These are phyloP conservation scores for Tricholoma furcatifolium DNA, from an alignment of 768 basidiomycete species.

Conservation along the genomic window DNA sequence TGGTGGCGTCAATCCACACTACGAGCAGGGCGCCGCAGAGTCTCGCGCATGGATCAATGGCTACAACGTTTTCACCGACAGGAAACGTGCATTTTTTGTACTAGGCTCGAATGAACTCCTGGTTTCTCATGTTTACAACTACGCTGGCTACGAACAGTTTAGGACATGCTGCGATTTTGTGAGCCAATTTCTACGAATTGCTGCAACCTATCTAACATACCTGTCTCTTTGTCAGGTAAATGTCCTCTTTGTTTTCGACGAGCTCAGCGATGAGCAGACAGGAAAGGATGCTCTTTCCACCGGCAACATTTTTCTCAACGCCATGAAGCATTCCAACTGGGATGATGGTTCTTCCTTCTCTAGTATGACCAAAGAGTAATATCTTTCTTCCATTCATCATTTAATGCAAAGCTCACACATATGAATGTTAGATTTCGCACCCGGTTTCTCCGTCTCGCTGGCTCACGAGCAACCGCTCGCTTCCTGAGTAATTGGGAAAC, in stretches of 20 bases:
- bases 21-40: conserved; percentile 51
- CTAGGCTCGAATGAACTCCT: conserved; percentile 62
- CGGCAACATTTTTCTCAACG: conserved; percentile 50
- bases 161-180: conserved; percentile 64
- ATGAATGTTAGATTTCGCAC: conserved; percentile 46
- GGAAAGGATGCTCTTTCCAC: conserved; percentile 53
- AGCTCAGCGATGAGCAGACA: conserved; percentile 66
- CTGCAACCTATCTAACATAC: conserved; percentile 1
- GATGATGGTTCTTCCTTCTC: conserved; percentile 57
- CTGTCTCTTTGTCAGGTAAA: conserved; percentile 39
- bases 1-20: conserved; percentile 55
- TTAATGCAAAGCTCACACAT: conserved; percentile 1
- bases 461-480: conserved; percentile 46
- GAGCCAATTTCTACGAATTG: conserved; percentile 19
- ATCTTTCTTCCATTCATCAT: neutral
- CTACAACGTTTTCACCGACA: conserved; percentile 56
- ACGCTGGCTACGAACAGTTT: conserved; percentile 54
- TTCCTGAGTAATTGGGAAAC: conserved; percentile 52
- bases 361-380: conserved; percentile 59
- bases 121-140: conserved; percentile 60
- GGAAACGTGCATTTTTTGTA: conserved; percentile 63
- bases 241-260: conserved; percentile 65
- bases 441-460: conserved; percentile 43
- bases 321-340: conserved; percentile 50
- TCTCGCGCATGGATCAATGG: conserved; percentile 64